Evolutionary conservation across 2,329 filamentous ascomycete species (phyloP).

Genomic region (Aureobasidium sp.): DNA sequence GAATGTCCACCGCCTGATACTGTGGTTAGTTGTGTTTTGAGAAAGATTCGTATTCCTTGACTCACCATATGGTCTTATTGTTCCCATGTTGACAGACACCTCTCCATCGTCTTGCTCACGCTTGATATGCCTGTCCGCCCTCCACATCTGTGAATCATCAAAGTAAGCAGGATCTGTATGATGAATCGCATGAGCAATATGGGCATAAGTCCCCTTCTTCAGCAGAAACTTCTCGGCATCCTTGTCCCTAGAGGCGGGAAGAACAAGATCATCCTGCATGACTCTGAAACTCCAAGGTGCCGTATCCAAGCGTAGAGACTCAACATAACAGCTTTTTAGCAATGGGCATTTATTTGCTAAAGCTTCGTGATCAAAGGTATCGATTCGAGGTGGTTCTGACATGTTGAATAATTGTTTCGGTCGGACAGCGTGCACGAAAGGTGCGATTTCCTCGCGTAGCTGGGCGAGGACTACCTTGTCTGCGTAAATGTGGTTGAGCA

Average conservation of each 20-base stretch:
- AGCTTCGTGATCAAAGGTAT: constrained; percentile 27
- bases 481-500: constrained; percentile 29
- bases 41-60: neutral
- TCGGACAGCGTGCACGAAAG: constrained; percentile 24
- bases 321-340: constrained; percentile 32
- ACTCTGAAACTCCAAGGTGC: constrained; percentile 29
- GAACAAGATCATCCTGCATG: constrained; percentile 28
- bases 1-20: constrained; percentile 35
- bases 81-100: constrained; percentile 32
- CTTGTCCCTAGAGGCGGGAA: constrained; percentile 28
- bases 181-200: constrained; percentile 31
- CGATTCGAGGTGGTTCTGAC: constrained; percentile 26
- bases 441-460: constrained; percentile 29
- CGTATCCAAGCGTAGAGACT: constrained; percentile 29
- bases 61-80: constrained; percentile 38
- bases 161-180: constrained; percentile 30
- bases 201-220: constrained; percentile 29
- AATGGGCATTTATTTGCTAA: constrained; percentile 28
- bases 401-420: constrained; percentile 26
- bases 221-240: constrained; percentile 24
- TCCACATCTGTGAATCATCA: constrained; percentile 25
- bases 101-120: constrained; percentile 21
- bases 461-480: constrained; percentile 24
- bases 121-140: constrained; percentile 27
- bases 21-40: neutral